Evolutionary conservation across 805 yeast species (phyloP), one percentile per base, ranked within the genome.

Genomic region (Starmerella geochares): DNA sequence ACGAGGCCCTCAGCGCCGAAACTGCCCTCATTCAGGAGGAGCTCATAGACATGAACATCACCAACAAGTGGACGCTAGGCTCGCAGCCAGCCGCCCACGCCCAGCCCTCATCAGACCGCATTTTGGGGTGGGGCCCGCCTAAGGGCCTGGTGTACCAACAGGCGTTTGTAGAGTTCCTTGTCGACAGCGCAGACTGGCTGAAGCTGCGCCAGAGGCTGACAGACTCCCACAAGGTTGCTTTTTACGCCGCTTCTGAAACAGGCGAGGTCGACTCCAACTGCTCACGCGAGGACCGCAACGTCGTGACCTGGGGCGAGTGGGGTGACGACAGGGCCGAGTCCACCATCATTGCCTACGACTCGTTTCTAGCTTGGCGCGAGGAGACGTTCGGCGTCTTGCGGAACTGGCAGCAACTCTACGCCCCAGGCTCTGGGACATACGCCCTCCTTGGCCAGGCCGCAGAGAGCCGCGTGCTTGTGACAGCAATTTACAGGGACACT

Each of bases 281-380:
- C 61, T 71, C 71, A 1, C 63, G 70, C 1, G 71, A 68, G 14
- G 67, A 68, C 19, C 80, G 86, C 39, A 82, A 81, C 55, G 95
- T 92, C 24, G 94, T 92, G 8, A 92, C 98, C 1, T 92, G 98
- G 98, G 98, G 97, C 54, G 95, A 84, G 2, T 90, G 92, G 73
- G 78, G 87, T 55, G 96, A 87, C 63, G 78, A 87, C 55, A 81
- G 87, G 32, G 77, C 86, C 32, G 96, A 88, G 65, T 84, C 96
- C 0, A 92, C 98, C 0, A 82, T 88, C 54, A 80, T 92, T 50
- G 96, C 88, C 62, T 83, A 79, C 58, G 95, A 87, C 59, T 86
- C 96, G 1, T 90, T 92, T 70, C 77, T 77, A 57, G 96, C 96
- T 0, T 92, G 98, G 98, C 78, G 82, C 58, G 96, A 88, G 60